Evolutionary conservation across 257 asterid species (phyloP).

Genomic region (Jaltomata sinuosa): DNA sequence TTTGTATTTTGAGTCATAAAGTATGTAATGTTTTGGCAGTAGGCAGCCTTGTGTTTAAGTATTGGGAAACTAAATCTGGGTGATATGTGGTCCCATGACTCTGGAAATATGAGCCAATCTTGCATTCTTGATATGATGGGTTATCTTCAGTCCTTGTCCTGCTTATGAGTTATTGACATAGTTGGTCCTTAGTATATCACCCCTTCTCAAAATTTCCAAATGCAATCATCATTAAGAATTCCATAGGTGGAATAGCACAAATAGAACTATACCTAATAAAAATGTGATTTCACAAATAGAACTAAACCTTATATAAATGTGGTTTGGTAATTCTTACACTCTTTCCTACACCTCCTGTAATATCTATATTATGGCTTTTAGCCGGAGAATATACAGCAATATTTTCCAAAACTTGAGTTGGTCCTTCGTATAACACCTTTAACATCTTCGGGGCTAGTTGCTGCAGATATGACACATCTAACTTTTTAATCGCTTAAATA

Average conservation of each 20-base stretch:
- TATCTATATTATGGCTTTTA: background rate
- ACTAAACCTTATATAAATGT: background rate
- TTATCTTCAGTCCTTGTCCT: background rate
- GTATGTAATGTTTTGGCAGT: background rate
- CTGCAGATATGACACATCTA: background rate
- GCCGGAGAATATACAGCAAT: background rate
- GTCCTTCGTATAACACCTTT: background rate
- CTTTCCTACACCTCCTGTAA: background rate
- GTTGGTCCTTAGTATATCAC: background rate
- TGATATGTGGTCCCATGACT: background rate
- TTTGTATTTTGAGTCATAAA: background rate
- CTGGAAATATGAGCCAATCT: background rate
- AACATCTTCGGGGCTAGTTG: background rate
- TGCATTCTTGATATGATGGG: background rate
- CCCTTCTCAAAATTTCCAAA: background rate
- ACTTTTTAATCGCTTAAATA: background rate
- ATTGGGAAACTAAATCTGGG: background rate
- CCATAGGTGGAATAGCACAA: background rate
- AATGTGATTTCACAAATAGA: background rate
- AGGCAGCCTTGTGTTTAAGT: background rate
- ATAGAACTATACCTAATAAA: background rate
- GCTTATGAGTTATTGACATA: background rate
- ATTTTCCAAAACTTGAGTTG: background rate
- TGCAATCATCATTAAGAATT: background rate
- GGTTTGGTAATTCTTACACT: background rate